Conservation (phyloP, 768 basidiomycete species). For the Cantharellus anzutake region DNA sequence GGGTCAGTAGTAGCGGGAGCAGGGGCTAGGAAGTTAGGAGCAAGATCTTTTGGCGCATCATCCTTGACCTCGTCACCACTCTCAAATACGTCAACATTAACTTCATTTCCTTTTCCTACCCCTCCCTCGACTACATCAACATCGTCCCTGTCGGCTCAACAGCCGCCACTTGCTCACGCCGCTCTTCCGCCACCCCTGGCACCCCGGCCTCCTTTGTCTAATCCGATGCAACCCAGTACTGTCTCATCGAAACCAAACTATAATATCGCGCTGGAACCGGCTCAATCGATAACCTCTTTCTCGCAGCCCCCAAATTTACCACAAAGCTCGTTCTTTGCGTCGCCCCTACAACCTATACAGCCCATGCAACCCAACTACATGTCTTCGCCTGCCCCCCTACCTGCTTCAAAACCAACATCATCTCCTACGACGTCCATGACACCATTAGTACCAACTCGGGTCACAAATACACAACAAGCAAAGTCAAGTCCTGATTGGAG, state of each 20-base stretch:
- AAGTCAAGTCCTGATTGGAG: background rate
- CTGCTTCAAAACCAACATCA: background rate
- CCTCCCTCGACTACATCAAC: background rate
- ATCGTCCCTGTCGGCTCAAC: background rate
- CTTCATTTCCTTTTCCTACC: background rate
- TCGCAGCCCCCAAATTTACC: constrained; percentile 1
- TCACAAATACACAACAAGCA: background rate
- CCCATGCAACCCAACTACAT: background rate
- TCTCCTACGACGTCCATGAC: background rate
- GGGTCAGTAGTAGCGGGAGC: background rate
- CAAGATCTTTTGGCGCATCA: background rate
- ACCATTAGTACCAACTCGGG: background rate
- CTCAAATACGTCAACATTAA: background rate
- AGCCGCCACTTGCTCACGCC: background rate
- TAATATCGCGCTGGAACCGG: background rate
- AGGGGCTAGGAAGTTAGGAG: no score
- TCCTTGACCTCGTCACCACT: background rate
- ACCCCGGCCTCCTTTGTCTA: no score
- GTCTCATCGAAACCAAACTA: background rate
- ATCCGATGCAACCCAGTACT: no score
- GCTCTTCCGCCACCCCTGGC: background rate
- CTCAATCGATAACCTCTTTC: background rate
- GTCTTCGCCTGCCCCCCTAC: background rate
- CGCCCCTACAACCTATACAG: background rate
- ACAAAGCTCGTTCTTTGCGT: background rate